Evolutionary conservation across 2,329 filamentous ascomycete species (phyloP).

Genomic region (Ophiostoma sp.): DNA sequence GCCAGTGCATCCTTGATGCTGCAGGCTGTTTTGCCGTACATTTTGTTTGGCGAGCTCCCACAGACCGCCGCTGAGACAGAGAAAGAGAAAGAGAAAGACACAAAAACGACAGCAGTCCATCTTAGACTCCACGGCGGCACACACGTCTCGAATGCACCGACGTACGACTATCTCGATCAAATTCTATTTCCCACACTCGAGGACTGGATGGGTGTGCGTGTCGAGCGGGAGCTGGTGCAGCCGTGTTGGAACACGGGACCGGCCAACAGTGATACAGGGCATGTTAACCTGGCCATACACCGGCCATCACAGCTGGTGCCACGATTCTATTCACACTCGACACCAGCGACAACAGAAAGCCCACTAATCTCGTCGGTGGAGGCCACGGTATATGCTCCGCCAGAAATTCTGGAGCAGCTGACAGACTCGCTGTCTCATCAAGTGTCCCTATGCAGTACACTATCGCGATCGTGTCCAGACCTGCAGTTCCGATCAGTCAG

Average conservation of each 20-base stretch:
- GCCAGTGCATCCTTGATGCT: slow-evolving; percentile 55
- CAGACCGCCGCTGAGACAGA: background rate
- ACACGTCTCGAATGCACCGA: slow-evolving; percentile 52
- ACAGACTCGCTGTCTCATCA: slow-evolving; percentile 38
- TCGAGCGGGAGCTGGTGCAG: slow-evolving; percentile 42
- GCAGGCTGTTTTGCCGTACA: slow-evolving; percentile 55
- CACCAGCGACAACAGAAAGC: background rate
- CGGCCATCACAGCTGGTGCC: slow-evolving; percentile 30
- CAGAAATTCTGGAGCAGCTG: slow-evolving; percentile 40
- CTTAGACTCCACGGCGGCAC: slow-evolving; percentile 54
- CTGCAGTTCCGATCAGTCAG: slow-evolving; percentile 45
- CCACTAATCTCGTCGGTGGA: slow-evolving; percentile 43
- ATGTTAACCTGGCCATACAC: slow-evolving; percentile 43
- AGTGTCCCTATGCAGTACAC: background rate
- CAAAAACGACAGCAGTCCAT: background rate
- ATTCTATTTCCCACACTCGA: slow-evolving; percentile 53
- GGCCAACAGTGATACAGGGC: slow-evolving; percentile 35
- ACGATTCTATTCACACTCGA: background rate
- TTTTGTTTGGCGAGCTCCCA: slow-evolving; percentile 41
- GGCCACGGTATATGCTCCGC: slow-evolving; percentile 48
- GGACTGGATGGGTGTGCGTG: slow-evolving; percentile 44
- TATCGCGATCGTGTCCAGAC: slow-evolving; percentile 30
- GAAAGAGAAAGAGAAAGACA: slow-evolving; percentile 39
- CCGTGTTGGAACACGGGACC: slow-evolving; percentile 51
- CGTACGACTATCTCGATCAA: slow-evolving; percentile 60